These are phyloP conservation scores for Solanum stenotomum DNA, from an alignment of 257 asterid genomes.

Conservation along the genomic window DNA sequence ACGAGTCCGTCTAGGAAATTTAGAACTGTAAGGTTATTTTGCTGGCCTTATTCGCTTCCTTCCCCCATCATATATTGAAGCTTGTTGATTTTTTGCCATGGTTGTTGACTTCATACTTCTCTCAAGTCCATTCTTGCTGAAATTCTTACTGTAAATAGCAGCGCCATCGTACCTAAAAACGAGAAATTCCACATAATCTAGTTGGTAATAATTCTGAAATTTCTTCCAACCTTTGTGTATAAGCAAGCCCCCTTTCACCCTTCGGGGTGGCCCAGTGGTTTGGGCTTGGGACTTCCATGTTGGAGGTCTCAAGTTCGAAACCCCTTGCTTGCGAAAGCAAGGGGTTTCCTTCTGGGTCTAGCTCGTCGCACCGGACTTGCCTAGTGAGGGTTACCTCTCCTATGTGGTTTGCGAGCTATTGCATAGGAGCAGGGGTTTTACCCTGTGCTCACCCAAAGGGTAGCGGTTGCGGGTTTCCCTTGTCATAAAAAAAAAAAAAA, in stretches of 20 bases:
- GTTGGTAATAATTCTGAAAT: background rate
- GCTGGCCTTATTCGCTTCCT: background rate
- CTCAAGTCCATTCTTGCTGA: background rate
- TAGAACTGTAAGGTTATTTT: background rate
- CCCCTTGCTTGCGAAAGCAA: too few species aligned
- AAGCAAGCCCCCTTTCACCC: background rate
- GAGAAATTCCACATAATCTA: background rate
- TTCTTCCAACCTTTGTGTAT: background rate
- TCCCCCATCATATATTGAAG: background rate
- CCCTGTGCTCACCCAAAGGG: too few species aligned
- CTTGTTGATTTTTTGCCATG: background rate
- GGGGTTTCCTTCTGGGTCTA: too few species aligned
- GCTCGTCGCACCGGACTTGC: too few species aligned
- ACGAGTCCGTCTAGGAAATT: background rate
- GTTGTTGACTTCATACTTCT: background rate
- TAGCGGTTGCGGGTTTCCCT: too few species aligned
- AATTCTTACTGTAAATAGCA: background rate
- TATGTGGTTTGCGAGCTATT: too few species aligned
- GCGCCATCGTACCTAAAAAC: background rate
- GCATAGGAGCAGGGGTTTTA: too few species aligned
- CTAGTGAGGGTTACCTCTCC: too few species aligned
- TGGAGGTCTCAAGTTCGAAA: too few species aligned
- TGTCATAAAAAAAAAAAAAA: too few species aligned
- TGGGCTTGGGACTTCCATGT: too few species aligned
- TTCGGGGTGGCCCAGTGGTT: too few species aligned